Base-by-base conservation (phyloP, 108 stramenopile genomes). In the Skeletonema costatum region DNA sequence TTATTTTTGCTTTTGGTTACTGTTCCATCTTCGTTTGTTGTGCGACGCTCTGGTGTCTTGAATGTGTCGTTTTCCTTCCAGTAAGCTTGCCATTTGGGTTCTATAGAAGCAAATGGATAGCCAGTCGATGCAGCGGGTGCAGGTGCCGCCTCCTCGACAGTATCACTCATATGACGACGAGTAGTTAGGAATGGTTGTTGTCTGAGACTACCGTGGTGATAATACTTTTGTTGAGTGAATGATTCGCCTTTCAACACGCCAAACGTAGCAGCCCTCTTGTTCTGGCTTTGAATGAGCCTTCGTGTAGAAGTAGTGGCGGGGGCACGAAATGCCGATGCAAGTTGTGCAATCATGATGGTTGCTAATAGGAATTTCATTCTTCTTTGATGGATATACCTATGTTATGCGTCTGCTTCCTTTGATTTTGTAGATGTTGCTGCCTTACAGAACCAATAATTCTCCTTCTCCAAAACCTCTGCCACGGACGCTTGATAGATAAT, bases 41-140 rank as follows among this genome's bases (percentile, higher is more conserved):
- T 50, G 4, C 80, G 69, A 31, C 93, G 84, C 60, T 82, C 74
- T 21, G 96, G 96, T 31, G 94, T 95, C 60, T 76, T 73, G 66
- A 97, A 97, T 3, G 96, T 97, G 2, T 89, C 33, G 59, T 95
- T 77, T 67, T 94, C 88, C 66, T 86, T 80, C 96, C 96, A 97
- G 64, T 84, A 94, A 5, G 74, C 63, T 78, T 97, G 96, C 96
- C 96, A 97, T 71, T 95, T 95, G 48, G 89, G n/a, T 76, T 97
- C 96, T 35, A 97, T 82, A 8, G 84, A 29, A 13, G 85, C 73
- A 70, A 95, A 93, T 9, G 94, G 94, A 77, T 93, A 97, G 32
- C 74, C 70, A 16, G 68, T 16, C 39, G 51, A 4, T 38, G 66
- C 32, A 3, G 67, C 35, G 53, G 71, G 35, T 9, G 69, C 25